phyloP scores from a whole-genome alignment of 768 basidiomycete genomes.

The Lactarius sp. region DNA sequence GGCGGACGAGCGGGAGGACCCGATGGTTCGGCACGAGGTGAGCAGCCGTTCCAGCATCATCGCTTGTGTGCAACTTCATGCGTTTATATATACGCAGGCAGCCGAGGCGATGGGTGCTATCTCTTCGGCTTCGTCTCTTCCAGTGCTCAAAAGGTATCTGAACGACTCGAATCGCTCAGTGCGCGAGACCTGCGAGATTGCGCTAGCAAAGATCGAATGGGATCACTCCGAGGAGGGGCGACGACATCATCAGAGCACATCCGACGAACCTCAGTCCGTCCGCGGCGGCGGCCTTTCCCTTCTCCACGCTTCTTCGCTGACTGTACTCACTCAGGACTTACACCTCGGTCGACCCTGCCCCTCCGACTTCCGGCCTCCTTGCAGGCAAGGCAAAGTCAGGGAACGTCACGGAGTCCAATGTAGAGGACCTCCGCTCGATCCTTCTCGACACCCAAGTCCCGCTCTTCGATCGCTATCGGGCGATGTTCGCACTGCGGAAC shows the following conservation, averaged over 20 bases:
- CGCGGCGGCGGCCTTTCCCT: neutral
- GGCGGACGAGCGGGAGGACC: conserved; percentile 63
- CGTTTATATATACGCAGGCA: conserved; percentile 47
- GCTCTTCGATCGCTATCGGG: conserved; percentile 91
- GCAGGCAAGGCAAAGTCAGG: conserved; percentile 48
- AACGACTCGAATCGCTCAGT: conserved; percentile 68
- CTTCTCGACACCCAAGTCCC: conserved; percentile 64
- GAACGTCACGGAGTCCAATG: conserved; percentile 43
- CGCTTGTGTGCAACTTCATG: neutral
- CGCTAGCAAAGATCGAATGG: conserved; percentile 92
- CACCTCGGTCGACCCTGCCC: conserved; percentile 87
- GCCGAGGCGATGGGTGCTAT: conserved; percentile 99
- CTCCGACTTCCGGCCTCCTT: conserved; percentile 63
- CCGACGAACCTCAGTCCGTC: conserved; percentile 38
- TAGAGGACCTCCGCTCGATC: conserved; percentile 51
- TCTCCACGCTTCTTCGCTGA: neutral
- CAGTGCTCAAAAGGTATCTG: conserved; percentile 66
- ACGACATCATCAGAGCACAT: conserved; percentile 38
- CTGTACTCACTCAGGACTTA: conserved; percentile 46
- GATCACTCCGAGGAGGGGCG: conserved; percentile 74
- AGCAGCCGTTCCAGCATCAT: conserved; percentile 23
- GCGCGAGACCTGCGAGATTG: conserved; percentile 96
- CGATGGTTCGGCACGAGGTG: conserved; percentile 98
- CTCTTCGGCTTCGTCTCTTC: conserved; percentile 58
- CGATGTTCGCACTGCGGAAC: conserved; percentile 97